phyloP scores from a whole-genome alignment of 495 filamentous ascomycete genomes.

The Penicillium odoratum region DNA sequence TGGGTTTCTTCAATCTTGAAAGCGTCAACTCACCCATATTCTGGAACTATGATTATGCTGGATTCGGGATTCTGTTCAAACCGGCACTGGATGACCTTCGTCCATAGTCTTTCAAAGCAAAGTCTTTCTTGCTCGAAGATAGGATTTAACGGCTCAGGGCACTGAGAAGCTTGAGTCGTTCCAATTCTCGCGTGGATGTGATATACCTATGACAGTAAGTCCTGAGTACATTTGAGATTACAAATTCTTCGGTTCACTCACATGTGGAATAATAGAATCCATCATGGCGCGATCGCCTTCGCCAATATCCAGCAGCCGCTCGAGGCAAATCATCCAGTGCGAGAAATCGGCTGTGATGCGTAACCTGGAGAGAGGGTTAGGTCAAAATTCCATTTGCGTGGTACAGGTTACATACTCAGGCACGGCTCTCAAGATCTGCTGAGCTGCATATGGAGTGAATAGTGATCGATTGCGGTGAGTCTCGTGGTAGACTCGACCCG shows the following conservation, averaged over 20 bases:
- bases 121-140: conserved; percentile 25
- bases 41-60: conserved; percentile 28
- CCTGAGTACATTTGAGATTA: too few relatives aligned
- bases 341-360: conserved; percentile 32
- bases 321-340: conserved; percentile 29
- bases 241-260: conserved; percentile 1
- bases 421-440: conserved; percentile 20
- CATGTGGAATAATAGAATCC: conserved; percentile 25
- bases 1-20: background rate
- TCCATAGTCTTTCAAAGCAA: conserved; percentile 30
- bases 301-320: conserved; percentile 24
- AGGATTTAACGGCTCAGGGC: conserved; percentile 27
- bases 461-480: conserved; percentile 32
- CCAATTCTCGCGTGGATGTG: conserved; percentile 33
- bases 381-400: background rate
- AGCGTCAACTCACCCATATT: conserved; percentile 26
- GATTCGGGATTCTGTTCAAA: conserved; percentile 12
- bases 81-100: conserved; percentile 16
- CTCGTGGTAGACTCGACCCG: conserved; percentile 28
- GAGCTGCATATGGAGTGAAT: conserved; percentile 26
- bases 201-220: conserved; percentile 16
- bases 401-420: conserved; percentile 18
- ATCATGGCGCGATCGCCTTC: conserved; percentile 27
- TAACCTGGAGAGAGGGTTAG: conserved; percentile 9
- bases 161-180: conserved; percentile 33